Conservation (phyloP, 345 rosid species). For the Hirschfeldia incana region DNA sequence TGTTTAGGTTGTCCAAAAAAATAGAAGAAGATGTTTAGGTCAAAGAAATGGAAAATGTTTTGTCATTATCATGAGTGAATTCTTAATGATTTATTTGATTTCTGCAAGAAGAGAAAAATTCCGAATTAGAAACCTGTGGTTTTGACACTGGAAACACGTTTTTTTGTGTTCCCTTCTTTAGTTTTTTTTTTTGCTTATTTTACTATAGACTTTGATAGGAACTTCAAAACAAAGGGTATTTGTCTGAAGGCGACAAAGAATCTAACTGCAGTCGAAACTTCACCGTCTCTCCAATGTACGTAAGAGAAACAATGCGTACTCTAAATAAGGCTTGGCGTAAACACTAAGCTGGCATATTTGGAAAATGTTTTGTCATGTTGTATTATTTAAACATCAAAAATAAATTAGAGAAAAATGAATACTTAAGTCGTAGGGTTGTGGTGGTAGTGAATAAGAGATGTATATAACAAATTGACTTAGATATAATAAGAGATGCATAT, state of each 20-base stretch:
- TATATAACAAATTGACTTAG: too few relatives aligned
- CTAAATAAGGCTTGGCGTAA: neutral
- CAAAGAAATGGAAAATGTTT: too few relatives aligned
- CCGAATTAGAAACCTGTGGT: neutral
- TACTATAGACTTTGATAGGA: neutral
- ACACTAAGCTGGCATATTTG: neutral
- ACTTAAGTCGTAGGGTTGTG: neutral
- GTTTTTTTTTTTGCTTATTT: neutral
- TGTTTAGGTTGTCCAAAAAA: too few relatives aligned
- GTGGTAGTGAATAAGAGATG: too few relatives aligned
- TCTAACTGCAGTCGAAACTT: neutral
- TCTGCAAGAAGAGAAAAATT: neutral
- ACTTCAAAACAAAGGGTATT: neutral
- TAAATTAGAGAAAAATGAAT: neutral
- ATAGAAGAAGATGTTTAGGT: too few relatives aligned
- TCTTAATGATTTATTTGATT: neutral
- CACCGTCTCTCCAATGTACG: neutral
- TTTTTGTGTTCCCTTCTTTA: neutral
- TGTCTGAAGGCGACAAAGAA: neutral
- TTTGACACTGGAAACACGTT: neutral
- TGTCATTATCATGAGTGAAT: neutral
- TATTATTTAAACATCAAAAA: neutral
- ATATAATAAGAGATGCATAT: too few relatives aligned
- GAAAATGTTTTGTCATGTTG: neutral
- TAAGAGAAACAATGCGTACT: neutral